Base-by-base conservation (phyloP, 805 yeast genomes). In the Candida hungchunana region DNA sequence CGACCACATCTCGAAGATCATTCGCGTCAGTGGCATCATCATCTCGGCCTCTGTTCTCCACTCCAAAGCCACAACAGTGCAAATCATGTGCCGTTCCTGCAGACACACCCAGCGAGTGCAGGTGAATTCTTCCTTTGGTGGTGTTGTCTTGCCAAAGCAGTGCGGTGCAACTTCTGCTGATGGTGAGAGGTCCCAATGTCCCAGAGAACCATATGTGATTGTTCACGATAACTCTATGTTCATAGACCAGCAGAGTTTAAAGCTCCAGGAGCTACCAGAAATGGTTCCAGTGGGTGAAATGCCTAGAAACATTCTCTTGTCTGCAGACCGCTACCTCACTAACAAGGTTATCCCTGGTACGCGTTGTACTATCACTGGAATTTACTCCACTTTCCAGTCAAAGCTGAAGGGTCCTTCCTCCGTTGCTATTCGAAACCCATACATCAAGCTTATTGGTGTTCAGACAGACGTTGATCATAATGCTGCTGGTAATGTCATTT, bases 221-320 rank as follows among this genome's bases (percentile, higher is more conserved):
- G 88, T 86, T 20, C 98, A 93, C 62, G 97, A 93, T 58, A 84
- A 86, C 55, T 87, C 96, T 2, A 67, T 75, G n/a, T 93, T 89
- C 59, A 81, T 93, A 36, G 97, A 93, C 62, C 97, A 94, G 58
- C 99, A 93, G 62, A 79, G 82, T 20, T 71, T 93, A 53, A 93
- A 93, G 59, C 69, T 93, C 38, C 99, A 93, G 60, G 98, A 93
- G 59, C 72, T 93, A n/a, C 97, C 97, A 10, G 99, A 93, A 59
- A 85, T 85, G 81, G 97, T 93, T 2, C 99, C 98, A 2, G 95
- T 93, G 19, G 98, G 99, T 48, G 99, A 93, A 64, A 82, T 93
- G 87, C 99, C 99, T 7, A 77, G 99, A 49, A 95, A 93, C 53
- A 81, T 93, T 26, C 56, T 86, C 40, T 69, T 93, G 45, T 83